phyloP scores from a whole-genome alignment of 2,329 filamentous ascomycete species.

The Aspergillus puulaauensis region DNA sequence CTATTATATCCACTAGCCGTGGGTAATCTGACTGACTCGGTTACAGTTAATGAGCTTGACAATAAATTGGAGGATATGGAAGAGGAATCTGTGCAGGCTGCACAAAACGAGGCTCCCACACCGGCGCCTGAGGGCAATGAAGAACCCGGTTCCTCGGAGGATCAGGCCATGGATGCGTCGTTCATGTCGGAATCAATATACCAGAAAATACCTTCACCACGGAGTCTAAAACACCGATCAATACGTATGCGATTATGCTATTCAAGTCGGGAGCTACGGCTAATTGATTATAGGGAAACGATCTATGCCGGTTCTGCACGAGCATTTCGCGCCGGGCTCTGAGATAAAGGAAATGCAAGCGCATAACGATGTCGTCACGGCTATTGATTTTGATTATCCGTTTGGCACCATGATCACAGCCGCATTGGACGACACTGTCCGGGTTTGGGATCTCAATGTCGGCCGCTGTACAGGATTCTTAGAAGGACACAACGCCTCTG shows the following conservation, averaged over 20 bases:
- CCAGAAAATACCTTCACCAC: conserved; percentile 76
- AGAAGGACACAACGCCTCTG: conserved; percentile 92
- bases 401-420: conserved; percentile 94
- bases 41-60: conserved; percentile 56
- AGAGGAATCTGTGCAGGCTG: conserved; percentile 33
- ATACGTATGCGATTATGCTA: conserved; percentile 31
- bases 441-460: conserved; percentile 94
- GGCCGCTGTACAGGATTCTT: conserved; percentile 88
- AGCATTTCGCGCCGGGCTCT: conserved; percentile 88
- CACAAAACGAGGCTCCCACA: conserved; percentile 31
- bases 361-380: conserved; percentile 83
- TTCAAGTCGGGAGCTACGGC: conserved; percentile 25
- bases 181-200: conserved; percentile 99
- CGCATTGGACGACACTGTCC: conserved; percentile 86
- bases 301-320: conserved; percentile 92
- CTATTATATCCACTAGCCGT: not conserved
- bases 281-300: conserved; percentile 50
- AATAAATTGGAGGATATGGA: conserved; percentile 64
- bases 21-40: conserved; percentile 2
- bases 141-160: conserved; percentile 55
- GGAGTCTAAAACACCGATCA: conserved; percentile 49
- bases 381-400: conserved; percentile 93
- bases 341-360: conserved; percentile 85
- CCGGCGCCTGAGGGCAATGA: conserved; percentile 42
- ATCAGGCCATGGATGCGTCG: conserved; percentile 52